Base-by-base conservation (phyloP, 2,329 filamentous ascomycete species). In the Phialocephala sp. region DNA sequence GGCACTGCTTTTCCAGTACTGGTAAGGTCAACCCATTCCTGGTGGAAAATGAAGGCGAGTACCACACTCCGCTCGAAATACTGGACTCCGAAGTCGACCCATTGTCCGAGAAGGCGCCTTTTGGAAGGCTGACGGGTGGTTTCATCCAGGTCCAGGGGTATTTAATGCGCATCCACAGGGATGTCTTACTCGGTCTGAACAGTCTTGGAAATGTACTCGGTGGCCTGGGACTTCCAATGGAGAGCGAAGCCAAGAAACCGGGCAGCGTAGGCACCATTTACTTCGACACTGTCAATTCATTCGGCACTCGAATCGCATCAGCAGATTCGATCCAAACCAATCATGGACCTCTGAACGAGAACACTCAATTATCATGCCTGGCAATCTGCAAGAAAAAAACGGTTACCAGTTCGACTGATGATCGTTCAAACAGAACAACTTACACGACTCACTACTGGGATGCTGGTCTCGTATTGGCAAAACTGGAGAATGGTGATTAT, bases 401-500 rank as follows among this genome's bases (percentile, higher is more conserved):
- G 18, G 50, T 54, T 3, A 12, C 12, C 5, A 54, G 3, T 8
- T 8, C 12, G 4, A 54, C 50, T 32, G 50, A 54, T n/a, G 15
- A 20, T 24, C 6, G 22, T 22, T 22, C 45, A 1, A 50, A 54
- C 24, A 11, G n/a, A 4, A 54, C 14, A 11, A 35, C 11, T 9
- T 54, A 35, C 11, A 54, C 50, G 11, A 54, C 14, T 6, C 50
- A 54, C 14, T 18, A n/a, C 11, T 54, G 50, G 50, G 50, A 54
- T 54, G 50, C 50, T 1, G 50, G 50, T 18, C 50, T 54, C 14
- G 50, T 54, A 1, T 18, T 54, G 4, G 24, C 50, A 2, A 27
- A 32, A 24, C 15, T 54, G 24, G 50, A 18, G 24, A 54, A 54
- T 54, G 50, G 50, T 1, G 50, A 54, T 54, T 54, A 54, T 54